A percentile compares a stretch with the other conserved stretches of the same genome.
phyloP scores from a whole-genome alignment of 2,329 filamentous ascomycete species.

The Coleophoma crateriformis region DNA sequence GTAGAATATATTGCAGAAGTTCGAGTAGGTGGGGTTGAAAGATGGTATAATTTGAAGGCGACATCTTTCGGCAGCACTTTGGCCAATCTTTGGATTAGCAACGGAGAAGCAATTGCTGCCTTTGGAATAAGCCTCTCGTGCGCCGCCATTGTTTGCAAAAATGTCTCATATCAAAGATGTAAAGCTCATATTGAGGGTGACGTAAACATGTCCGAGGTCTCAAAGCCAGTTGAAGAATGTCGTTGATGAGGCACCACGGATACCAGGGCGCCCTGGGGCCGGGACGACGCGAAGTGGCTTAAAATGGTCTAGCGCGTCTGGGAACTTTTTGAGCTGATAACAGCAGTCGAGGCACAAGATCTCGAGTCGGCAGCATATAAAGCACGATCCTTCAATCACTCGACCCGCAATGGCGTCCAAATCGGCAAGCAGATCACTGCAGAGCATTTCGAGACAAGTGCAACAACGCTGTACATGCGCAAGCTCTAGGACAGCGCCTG shows the following conservation, averaged over 20 bases:
- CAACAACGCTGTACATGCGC: slow-evolving; percentile 20
- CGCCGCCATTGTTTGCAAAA: slow-evolving; percentile 19
- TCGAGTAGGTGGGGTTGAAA: slow-evolving; percentile 76
- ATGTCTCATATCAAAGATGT: slow-evolving; percentile 17
- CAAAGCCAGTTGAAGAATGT: background rate
- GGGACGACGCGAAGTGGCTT: background rate
- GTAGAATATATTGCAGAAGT: slow-evolving; percentile 75
- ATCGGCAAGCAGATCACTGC: slow-evolving; percentile 34
- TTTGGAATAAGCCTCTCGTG: slow-evolving; percentile 13
- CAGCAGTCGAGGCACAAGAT: background rate
- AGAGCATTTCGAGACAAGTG: slow-evolving; percentile 25
- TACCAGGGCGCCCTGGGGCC: background rate
- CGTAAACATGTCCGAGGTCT: background rate
- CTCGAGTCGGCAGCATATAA: background rate
- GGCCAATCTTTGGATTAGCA: slow-evolving; percentile 22
- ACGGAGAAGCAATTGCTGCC: slow-evolving; percentile 15
- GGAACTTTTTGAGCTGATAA: slow-evolving; percentile 10
- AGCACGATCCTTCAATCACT: too few species aligned
- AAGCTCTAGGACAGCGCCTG: slow-evolving; percentile 8
- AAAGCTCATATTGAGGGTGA: slow-evolving; percentile 8
- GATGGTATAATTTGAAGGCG: slow-evolving; percentile 71
- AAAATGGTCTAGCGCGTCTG: slow-evolving; percentile 9
- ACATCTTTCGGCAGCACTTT: slow-evolving; percentile 44
- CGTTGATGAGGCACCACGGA: background rate
- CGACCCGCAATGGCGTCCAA: slow-evolving; percentile 39